phyloP scores from a whole-genome alignment of 2,329 filamentous ascomycete species.

The Penicillium decumbens region DNA sequence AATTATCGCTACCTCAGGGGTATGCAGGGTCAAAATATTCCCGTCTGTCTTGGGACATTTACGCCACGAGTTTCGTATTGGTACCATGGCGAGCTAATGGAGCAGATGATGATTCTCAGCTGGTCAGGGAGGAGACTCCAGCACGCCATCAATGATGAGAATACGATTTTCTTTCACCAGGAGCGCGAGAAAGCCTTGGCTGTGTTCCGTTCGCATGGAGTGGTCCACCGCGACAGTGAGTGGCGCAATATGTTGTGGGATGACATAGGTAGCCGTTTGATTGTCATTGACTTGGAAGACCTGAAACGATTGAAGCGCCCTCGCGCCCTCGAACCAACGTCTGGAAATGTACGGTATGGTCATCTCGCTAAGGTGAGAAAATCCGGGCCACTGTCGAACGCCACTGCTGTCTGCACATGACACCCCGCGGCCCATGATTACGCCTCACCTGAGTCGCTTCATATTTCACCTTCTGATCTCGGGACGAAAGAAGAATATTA shows the following conservation, averaged over 20 bases:
- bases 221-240: constrained; percentile 18
- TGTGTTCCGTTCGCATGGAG: constrained; percentile 13
- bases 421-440: too few species aligned
- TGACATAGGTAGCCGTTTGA: constrained; percentile 7
- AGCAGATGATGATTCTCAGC: constrained; percentile 9
- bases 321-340: constrained; percentile 14
- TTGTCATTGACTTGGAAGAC: constrained; percentile 28
- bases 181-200: constrained; percentile 13
- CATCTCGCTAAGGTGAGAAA: too few species aligned
- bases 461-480: too few species aligned
- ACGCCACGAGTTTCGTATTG: constrained; percentile 19
- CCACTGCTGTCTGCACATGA: too few species aligned
- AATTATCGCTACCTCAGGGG: constrained; percentile 22
- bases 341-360: constrained; percentile 9
- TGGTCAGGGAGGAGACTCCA: constrained; percentile 9
- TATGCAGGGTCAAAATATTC: constrained; percentile 25
- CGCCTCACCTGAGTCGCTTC: too few species aligned
- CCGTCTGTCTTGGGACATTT: constrained; percentile 25
- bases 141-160: constrained; percentile 4
- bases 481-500: too few species aligned
- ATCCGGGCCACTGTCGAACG: too few species aligned
- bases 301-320: constrained; percentile 18
- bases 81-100: constrained; percentile 24
- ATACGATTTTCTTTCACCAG: neutral
- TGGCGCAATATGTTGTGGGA: constrained; percentile 28